Conservation (phyloP, 73 alveolate genomes). For the Strombidium stylifer region DNA sequence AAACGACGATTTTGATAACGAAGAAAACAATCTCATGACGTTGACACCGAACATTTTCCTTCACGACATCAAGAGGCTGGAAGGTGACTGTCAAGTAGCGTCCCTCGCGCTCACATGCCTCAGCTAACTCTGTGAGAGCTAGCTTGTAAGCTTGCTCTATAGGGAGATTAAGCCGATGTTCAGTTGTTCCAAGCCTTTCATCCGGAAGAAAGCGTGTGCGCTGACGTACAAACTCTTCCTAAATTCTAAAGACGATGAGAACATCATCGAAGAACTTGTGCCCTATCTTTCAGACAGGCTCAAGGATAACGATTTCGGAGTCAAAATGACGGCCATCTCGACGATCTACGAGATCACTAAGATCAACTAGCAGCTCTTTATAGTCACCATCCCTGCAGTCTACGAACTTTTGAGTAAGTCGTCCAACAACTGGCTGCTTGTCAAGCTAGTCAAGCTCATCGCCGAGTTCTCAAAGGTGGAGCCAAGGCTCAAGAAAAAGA, state of each 20-base stretch:
- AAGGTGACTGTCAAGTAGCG: slow-evolving; percentile 17
- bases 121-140: slow-evolving; percentile 37
- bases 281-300: slow-evolving; percentile 51
- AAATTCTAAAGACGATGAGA: slow-evolving; percentile 44
- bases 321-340: slow-evolving; percentile 51
- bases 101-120: slow-evolving; percentile 53
- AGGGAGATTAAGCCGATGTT: slow-evolving; percentile 53
- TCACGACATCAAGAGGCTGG: slow-evolving; percentile 38
- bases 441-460: slow-evolving; percentile 45
- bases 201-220: slow-evolving; percentile 54
- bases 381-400: slow-evolving; percentile 49
- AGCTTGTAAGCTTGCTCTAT: slow-evolving; percentile 31
- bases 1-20: too few species aligned
- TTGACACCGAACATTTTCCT: slow-evolving; percentile 46
- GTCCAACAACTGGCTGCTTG: slow-evolving; percentile 58
- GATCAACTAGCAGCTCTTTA: slow-evolving; percentile 48
- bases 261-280: slow-evolving; percentile 21
- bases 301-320: slow-evolving; percentile 51
- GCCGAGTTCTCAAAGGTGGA: slow-evolving; percentile 53
- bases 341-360: slow-evolving; percentile 57
- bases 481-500: slow-evolving; percentile 39
- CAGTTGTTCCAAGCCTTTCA: slow-evolving; percentile 36
- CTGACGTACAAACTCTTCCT: slow-evolving; percentile 44
- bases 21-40: slow-evolving; percentile 27
- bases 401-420: slow-evolving; percentile 37